These are phyloP conservation scores for Aleurites moluccanus DNA, from an alignment of 441 rosid species.

Conservation along the genomic window DNA sequence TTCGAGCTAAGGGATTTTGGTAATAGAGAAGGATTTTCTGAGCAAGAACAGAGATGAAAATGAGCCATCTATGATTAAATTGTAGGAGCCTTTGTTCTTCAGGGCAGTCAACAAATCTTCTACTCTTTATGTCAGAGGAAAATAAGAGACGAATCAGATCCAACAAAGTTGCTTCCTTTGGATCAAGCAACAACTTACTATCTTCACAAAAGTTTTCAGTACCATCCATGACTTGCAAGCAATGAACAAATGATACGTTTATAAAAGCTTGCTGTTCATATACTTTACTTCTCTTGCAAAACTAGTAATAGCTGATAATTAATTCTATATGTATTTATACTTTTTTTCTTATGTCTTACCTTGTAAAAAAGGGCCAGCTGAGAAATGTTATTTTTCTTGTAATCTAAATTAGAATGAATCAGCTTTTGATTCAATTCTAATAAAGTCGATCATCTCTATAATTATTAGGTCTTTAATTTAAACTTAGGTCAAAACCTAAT, in stretches of 20 bases:
- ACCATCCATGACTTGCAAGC: conserved; percentile 31
- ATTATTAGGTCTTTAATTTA: too few species aligned
- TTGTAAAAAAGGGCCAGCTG: not conserved
- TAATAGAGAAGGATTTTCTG: conserved; percentile 46
- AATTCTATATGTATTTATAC: too few species aligned
- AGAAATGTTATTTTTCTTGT: too few species aligned
- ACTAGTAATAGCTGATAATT: not conserved
- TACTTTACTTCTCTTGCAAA: conserved; percentile 2
- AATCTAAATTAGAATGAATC: too few species aligned
- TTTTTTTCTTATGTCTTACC: too few species aligned
- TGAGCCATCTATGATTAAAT: conserved; percentile 61
- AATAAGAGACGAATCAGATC: conserved; percentile 47
- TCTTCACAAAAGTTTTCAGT: conserved; percentile 19
- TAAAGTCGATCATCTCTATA: too few species aligned
- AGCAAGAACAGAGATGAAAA: conserved; percentile 52
- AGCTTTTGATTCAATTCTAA: too few species aligned
- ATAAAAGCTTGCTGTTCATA: not conserved
- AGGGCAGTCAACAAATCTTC: conserved; percentile 41
- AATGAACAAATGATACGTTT: not conserved
- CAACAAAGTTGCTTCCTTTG: conserved; percentile 44
- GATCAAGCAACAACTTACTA: conserved; percentile 40
- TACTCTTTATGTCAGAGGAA: conserved; percentile 35
- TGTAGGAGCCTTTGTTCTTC: conserved; percentile 13
- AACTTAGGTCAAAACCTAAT: too few species aligned
- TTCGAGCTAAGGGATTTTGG: conserved; percentile 33